Evolutionary conservation across 2,329 filamentous ascomycete genomes (phyloP).

Genomic region (Arthrobotrys musiformis): DNA sequence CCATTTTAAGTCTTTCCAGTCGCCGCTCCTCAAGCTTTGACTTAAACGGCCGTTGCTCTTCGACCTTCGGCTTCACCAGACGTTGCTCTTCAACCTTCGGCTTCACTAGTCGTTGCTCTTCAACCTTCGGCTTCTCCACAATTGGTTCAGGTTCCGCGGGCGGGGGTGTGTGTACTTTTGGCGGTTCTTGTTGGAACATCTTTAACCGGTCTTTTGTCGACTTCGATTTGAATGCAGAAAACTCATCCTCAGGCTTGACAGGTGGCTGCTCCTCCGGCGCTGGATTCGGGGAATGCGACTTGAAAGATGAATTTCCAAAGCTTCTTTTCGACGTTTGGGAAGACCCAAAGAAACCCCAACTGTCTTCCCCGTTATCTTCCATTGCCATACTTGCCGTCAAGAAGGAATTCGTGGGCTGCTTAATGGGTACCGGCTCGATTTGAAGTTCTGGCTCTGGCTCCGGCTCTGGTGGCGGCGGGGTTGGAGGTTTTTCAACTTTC

Average conservation of each 20-base stretch:
- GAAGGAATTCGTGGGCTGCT: slow-evolving; percentile 20
- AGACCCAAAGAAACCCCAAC: slow-evolving; percentile 41
- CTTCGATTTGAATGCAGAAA: slow-evolving; percentile 27
- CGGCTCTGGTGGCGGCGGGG: slow-evolving; percentile 19
- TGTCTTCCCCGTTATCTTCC: slow-evolving; percentile 33
- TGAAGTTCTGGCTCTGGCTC: slow-evolving; percentile 3
- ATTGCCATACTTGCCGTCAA: slow-evolving; percentile 35
- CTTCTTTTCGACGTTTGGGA: slow-evolving; percentile 53
- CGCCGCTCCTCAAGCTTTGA: not conserved
- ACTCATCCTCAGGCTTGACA: slow-evolving; percentile 24
- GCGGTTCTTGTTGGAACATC: slow-evolving; percentile 27
- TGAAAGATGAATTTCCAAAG: slow-evolving; percentile 50
- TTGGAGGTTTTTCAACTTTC: slow-evolving; percentile 42
- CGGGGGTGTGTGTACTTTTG: slow-evolving; percentile 6
- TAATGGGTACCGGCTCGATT: slow-evolving; percentile 27
- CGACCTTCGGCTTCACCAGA: not conserved
- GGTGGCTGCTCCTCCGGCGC: slow-evolving; percentile 15
- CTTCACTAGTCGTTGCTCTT: not conserved
- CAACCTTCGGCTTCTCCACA: not conserved
- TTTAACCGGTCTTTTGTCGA: slow-evolving; percentile 41
- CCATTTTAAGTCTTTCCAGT: not conserved
- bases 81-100: not conserved
- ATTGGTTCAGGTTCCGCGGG: slow-evolving; percentile 15
- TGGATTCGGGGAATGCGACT: slow-evolving; percentile 52
- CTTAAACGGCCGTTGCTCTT: not conserved